Evolutionary conservation across 345 rosid species (phyloP).

Genomic region (Jatropha curcas): DNA sequence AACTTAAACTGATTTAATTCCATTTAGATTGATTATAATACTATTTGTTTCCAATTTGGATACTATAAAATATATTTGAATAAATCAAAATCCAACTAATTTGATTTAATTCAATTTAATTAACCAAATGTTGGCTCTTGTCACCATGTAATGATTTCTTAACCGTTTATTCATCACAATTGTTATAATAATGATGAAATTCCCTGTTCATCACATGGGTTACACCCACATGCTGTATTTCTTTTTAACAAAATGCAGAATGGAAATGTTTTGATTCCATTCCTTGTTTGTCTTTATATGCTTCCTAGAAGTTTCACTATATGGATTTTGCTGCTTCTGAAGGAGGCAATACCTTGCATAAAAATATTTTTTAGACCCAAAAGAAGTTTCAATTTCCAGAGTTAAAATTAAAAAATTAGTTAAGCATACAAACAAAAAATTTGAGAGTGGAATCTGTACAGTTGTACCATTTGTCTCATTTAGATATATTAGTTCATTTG

Average conservation of each 20-base stretch:
- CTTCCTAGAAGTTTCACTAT: background rate
- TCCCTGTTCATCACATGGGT: conserved; percentile 22
- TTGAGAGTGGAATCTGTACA: background rate
- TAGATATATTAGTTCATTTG: no score
- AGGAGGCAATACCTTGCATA: background rate
- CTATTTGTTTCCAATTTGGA: no score
- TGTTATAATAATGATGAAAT: conserved; percentile 16
- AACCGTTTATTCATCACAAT: conserved; percentile 18
- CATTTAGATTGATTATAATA: no score
- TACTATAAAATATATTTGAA: no score
- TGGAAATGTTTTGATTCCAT: conserved; percentile 9
- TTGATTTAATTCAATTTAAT: no score
- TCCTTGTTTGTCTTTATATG: conserved; percentile 17
- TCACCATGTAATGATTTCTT: conserved; percentile 27
- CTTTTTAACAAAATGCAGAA: background rate
- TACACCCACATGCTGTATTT: conserved; percentile 2
- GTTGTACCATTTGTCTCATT: background rate
- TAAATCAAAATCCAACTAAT: no score
- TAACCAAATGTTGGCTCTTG: no score
- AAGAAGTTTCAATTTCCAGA: conserved; percentile 7
- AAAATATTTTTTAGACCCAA: background rate
- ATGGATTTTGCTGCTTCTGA: background rate
- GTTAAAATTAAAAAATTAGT: no score
- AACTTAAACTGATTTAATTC: no score
- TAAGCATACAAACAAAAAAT: background rate